phyloP scores from a whole-genome alignment of 129 eudicot genomes.

The Flaveria bidentis region DNA sequence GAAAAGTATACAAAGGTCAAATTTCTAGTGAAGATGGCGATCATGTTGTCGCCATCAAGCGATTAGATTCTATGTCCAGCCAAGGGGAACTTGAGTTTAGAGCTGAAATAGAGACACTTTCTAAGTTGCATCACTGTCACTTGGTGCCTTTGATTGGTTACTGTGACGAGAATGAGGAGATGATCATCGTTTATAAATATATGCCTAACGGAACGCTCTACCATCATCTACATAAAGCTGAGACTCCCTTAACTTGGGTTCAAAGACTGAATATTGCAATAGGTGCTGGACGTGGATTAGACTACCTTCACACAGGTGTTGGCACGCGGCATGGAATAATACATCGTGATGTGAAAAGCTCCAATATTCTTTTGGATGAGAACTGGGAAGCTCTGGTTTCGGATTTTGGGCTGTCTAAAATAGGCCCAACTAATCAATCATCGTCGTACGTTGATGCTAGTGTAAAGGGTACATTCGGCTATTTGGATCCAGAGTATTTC shows the following conservation, averaged over 20 bases:
- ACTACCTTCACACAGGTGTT: constrained; percentile 38
- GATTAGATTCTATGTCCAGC: constrained; percentile 18
- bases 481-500: constrained; percentile 40
- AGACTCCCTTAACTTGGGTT: constrained; percentile 26
- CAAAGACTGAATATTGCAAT: constrained; percentile 36
- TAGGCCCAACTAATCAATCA: constrained; percentile 20
- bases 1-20: constrained; percentile 41
- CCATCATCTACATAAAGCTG: constrained; percentile 33
- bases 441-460: constrained; percentile 10
- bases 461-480: constrained; percentile 40
- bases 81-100: constrained; percentile 27
- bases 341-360: constrained; percentile 43
- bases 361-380: constrained; percentile 38
- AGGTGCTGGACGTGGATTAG: constrained; percentile 35
- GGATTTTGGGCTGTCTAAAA: constrained; percentile 42
- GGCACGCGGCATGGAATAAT: constrained; percentile 30
- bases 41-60: constrained; percentile 2
- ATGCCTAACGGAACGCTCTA: constrained; percentile 36
- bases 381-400: constrained; percentile 38
- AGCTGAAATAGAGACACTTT: constrained; percentile 38
- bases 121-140: constrained; percentile 38
- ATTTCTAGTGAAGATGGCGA: background rate
- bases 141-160: constrained; percentile 41
- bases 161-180: constrained; percentile 37
- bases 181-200: constrained; percentile 44